These are phyloP conservation scores for Suillus subaureus DNA, from an alignment of 768 basidiomycete species.

Conservation along the genomic window DNA sequence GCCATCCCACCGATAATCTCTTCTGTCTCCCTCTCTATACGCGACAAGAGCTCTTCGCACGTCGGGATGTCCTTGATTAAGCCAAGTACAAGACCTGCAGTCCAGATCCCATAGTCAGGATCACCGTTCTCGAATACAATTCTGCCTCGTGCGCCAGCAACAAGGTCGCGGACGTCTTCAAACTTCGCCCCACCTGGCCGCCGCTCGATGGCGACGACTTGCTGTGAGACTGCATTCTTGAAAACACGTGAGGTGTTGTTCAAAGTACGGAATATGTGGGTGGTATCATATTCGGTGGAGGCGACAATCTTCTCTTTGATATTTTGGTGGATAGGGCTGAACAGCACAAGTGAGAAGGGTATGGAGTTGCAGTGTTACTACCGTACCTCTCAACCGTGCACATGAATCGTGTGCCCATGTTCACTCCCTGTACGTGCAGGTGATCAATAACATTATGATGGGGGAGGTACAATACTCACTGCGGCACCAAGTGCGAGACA, in stretches of 20 bases:
- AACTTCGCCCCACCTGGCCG: slow-evolving; percentile 87
- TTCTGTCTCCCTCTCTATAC: slow-evolving; percentile 78
- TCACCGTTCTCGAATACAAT: slow-evolving; percentile 85
- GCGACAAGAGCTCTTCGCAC: slow-evolving; percentile 67
- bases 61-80: slow-evolving; percentile 85
- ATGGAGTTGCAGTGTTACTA: neutral
- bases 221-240: slow-evolving; percentile 80
- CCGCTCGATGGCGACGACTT: slow-evolving; percentile 84
- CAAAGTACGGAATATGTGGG: slow-evolving; percentile 90
- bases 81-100: slow-evolving; percentile 63
- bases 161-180: slow-evolving; percentile 78
- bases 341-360: neutral
- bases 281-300: slow-evolving; percentile 79
- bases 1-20: slow-evolving; percentile 57
- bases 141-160: slow-evolving; percentile 69
- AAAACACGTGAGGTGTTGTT: slow-evolving; percentile 83
- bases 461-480: slow-evolving; percentile 45
- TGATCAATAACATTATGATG: neutral
- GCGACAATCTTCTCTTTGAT: slow-evolving; percentile 90
- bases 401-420: slow-evolving; percentile 94
- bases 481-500: slow-evolving; percentile 80
- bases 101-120: slow-evolving; percentile 87
- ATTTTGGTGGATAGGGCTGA: slow-evolving; percentile 82
- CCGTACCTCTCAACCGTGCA: slow-evolving; percentile 80
- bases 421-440: slow-evolving; percentile 59